phyloP scores from a whole-genome alignment of 495 filamentous ascomycete genomes.

The Xylaria intraflava region DNA sequence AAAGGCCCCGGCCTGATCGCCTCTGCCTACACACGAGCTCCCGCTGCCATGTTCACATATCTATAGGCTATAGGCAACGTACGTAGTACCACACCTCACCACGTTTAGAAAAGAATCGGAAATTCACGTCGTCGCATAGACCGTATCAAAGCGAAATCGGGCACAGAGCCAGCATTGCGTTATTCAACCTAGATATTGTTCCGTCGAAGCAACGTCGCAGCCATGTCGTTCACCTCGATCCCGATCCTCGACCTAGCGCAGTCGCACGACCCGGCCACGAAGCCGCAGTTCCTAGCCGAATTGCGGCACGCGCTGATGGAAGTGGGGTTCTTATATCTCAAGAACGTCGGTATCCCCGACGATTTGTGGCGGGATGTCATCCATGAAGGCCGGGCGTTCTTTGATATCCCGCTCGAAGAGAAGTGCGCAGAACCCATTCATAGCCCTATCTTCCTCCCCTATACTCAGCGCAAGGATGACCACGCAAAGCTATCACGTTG shows the following conservation, averaged over 20 bases:
- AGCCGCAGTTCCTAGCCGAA: constrained; percentile 62
- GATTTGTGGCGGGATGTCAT: constrained; percentile 62
- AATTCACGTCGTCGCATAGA: background rate
- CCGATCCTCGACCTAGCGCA: constrained; percentile 75
- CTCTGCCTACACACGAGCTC: too few species aligned
- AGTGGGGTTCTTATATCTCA: constrained; percentile 89
- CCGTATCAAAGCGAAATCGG: background rate
- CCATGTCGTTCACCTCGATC: constrained; percentile 64
- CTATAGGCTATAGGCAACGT: too few species aligned
- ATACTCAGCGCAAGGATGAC: background rate
- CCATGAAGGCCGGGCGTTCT: constrained; percentile 63
- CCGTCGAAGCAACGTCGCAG: background rate
- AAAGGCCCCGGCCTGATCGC: too few species aligned
- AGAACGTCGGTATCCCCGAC: constrained; percentile 70
- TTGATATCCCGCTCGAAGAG: constrained; percentile 74
- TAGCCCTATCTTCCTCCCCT: background rate
- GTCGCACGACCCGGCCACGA: constrained; percentile 57
- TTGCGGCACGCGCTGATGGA: constrained; percentile 77
- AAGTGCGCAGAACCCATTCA: constrained; percentile 41
- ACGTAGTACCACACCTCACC: background rate
- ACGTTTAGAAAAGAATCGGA: background rate
- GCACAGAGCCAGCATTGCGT: background rate
- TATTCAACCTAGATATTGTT: background rate
- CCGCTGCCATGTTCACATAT: too few species aligned
- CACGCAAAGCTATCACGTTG: background rate